Evolutionary conservation across 345 rosid genomes (phyloP).

Genomic region (Rhizophora apiculata): DNA sequence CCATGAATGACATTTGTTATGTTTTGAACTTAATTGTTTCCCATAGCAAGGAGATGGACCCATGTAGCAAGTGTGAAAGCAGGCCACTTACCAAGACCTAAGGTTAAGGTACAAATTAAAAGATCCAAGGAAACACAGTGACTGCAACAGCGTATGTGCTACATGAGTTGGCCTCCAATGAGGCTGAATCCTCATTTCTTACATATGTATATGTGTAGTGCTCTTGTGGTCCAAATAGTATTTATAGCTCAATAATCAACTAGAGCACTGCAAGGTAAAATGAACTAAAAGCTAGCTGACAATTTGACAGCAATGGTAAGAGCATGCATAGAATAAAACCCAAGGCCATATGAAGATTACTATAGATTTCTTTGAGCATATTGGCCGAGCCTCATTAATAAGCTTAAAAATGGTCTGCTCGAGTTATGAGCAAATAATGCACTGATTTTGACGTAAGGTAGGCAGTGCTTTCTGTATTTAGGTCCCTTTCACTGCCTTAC

Average conservation of each 20-base stretch:
- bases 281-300: too few species aligned
- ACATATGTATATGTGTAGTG: not conserved
- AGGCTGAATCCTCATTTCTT: not conserved
- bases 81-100: not conserved
- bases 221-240: constrained; percentile 1
- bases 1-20: constrained; percentile 5
- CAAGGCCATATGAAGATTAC: too few species aligned
- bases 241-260: too few species aligned
- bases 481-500: constrained; percentile 1
- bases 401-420: too few species aligned
- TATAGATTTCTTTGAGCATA: too few species aligned
- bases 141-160: not conserved
- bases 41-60: not conserved
- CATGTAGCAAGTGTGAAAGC: not conserved
- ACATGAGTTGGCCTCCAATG: not conserved
- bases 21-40: not conserved
- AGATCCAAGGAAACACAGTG: not conserved
- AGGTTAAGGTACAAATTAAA: not conserved
- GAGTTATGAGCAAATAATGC: not conserved
- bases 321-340: too few species aligned
- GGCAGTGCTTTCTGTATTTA: constrained; percentile 8
- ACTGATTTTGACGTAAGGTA: constrained; percentile 3
- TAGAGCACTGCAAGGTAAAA: too few species aligned
- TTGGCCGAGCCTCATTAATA: too few species aligned
- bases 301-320: too few species aligned